Percentiles rank a stretch among this genome's conserved stretches.
Evolutionary conservation across 1,139 yeast genomes (phyloP).

Genomic region (Blastobotrys apis): DNA sequence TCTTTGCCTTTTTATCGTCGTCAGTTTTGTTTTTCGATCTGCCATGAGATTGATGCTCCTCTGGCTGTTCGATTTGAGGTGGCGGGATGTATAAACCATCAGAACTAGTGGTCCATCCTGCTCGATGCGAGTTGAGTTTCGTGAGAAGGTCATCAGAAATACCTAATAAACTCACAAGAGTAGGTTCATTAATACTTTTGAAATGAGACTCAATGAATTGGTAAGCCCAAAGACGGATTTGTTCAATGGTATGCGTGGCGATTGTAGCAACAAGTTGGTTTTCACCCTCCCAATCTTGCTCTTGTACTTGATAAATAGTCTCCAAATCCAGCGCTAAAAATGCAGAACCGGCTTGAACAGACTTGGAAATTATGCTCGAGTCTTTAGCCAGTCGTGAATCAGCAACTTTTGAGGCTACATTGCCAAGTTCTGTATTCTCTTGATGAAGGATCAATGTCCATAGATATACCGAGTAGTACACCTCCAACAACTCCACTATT

Average conservation of each 20-base stretch:
- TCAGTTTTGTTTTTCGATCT: too few relatives aligned
- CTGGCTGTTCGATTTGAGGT: not conserved
- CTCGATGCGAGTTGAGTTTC: conserved; percentile 1
- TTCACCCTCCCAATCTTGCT: not conserved
- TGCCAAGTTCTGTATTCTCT: conserved; percentile 5
- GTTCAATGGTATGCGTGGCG: not conserved
- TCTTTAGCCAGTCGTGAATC: not conserved
- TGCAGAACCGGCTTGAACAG: conserved; percentile 2
- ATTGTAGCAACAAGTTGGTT: not conserved
- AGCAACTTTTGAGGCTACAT: not conserved
- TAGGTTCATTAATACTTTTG: conserved; percentile 5
- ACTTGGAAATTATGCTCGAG: not conserved
- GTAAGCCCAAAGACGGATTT: not conserved
- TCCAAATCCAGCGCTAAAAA: conserved; percentile 1
- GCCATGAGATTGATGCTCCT: not conserved
- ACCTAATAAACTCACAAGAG: conserved; percentile 6
- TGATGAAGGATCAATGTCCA: conserved; percentile 8
- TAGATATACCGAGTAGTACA: conserved; percentile 7
- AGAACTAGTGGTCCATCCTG: conserved; percentile 4
- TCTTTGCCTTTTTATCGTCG: conserved; percentile 14
- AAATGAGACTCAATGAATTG: conserved; percentile 2
- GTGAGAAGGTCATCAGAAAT: conserved; percentile 2
- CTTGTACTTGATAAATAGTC: too few relatives aligned
- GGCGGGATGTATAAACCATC: not conserved
- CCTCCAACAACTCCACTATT: not conserved